Conservation (phyloP, 2,329 filamentous ascomycete genomes). For the Alternaria conjuncta region DNA sequence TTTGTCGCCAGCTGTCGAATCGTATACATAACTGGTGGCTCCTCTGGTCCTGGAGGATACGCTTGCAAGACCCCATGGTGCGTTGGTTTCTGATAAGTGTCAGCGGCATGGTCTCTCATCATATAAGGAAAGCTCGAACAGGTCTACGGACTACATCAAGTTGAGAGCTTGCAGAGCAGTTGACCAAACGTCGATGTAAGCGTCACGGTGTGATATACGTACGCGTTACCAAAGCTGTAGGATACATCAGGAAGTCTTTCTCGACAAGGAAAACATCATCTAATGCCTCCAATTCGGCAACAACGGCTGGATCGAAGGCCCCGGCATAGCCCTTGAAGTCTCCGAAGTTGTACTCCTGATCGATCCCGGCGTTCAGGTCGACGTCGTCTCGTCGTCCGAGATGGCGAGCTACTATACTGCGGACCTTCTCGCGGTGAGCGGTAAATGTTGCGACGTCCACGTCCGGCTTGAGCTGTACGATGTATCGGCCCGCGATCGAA, state of each 20-base stretch:
- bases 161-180: neutral
- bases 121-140: neutral
- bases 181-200: neutral
- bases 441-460: constrained; percentile 31
- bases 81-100: constrained; percentile 6
- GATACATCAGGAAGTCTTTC: constrained; percentile 36
- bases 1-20: constrained; percentile 25
- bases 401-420: constrained; percentile 37
- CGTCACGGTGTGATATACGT: neutral
- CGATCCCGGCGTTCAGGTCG: constrained; percentile 22
- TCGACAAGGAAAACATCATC: constrained; percentile 35
- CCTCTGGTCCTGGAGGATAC: constrained; percentile 32
- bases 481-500: constrained; percentile 50
- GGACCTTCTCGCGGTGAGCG: constrained; percentile 32
- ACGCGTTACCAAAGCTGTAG: constrained; percentile 26
- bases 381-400: constrained; percentile 24
- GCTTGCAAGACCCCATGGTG: constrained; percentile 39
- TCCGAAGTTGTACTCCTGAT: constrained; percentile 35
- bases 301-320: constrained; percentile 34
- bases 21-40: constrained; percentile 34
- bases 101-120: too few relatives aligned
- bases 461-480: constrained; percentile 51
- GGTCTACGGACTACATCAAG: neutral
- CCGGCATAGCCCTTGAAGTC: constrained; percentile 42
- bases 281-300: constrained; percentile 36